phyloP scores from a whole-genome alignment of 352 stramenopile species.

The Pythium folliculosum region DNA sequence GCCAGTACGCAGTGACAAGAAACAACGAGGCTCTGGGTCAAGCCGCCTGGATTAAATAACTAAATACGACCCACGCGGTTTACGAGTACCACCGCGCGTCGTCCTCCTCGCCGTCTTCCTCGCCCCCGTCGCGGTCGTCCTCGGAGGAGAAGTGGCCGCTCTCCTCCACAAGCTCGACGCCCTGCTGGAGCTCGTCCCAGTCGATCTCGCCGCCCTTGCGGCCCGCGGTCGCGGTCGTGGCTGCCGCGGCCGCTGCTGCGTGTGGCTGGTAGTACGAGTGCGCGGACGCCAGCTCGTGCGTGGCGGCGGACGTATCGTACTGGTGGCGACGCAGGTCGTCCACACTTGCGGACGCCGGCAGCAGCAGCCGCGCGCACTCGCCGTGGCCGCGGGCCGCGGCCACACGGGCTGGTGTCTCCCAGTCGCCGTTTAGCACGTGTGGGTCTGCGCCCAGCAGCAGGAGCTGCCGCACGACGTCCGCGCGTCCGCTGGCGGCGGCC shows the following conservation, averaged over 20 bases:
- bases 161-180: slow-evolving; percentile 76
- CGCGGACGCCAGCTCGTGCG: slow-evolving; percentile 19
- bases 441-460: slow-evolving; percentile 50
- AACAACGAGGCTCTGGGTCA: no score
- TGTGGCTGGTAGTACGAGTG: slow-evolving; percentile 31
- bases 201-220: slow-evolving; percentile 21
- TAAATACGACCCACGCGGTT: neutral
- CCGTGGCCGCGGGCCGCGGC: slow-evolving; percentile 45
- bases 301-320: neutral
- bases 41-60: neutral
- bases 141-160: slow-evolving; percentile 71
- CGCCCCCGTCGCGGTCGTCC: slow-evolving; percentile 37
- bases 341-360: slow-evolving; percentile 14
- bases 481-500: slow-evolving; percentile 53
- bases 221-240: neutral
- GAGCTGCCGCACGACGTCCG: slow-evolving; percentile 38
- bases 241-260: neutral
- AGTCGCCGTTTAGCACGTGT: slow-evolving; percentile 56
- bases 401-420: slow-evolving; percentile 53
- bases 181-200: slow-evolving; percentile 72
- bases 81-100: neutral
- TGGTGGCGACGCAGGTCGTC: neutral
- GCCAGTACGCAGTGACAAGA: neutral
- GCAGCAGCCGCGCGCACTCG: slow-evolving; percentile 48
- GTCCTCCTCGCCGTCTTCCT: slow-evolving; percentile 13